phyloP scores from a whole-genome alignment of 805 yeast genomes.

The Lipomyces anomalus region DNA sequence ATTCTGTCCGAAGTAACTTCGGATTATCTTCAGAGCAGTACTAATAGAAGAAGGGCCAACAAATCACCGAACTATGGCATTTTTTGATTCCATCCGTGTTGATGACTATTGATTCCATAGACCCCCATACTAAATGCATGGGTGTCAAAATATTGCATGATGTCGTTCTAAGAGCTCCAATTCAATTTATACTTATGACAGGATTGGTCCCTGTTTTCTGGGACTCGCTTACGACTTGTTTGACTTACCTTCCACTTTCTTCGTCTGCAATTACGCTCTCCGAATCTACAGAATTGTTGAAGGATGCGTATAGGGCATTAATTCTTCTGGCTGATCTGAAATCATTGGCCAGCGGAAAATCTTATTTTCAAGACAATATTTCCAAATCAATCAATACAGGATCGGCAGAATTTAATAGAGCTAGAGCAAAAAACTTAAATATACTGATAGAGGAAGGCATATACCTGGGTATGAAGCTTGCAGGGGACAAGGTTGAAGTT shows the following conservation, averaged over 20 bases:
- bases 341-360: constrained; percentile 11
- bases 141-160: constrained; percentile 6
- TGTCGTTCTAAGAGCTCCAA: constrained; percentile 1
- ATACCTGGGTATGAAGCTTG: constrained; percentile 5
- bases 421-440: constrained; percentile 5
- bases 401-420: background rate
- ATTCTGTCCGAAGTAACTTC: too few species aligned
- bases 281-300: constrained; percentile 8
- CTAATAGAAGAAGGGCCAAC: constrained; percentile 6
- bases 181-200: constrained; percentile 13
- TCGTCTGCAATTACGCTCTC: constrained; percentile 10
- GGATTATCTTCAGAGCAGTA: too few species aligned
- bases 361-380: constrained; percentile 6
- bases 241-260: constrained; percentile 19
- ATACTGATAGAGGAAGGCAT: constrained; percentile 11
- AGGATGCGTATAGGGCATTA: constrained; percentile 6
- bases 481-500: constrained; percentile 16
- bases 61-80: constrained; percentile 11
- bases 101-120: constrained; percentile 10
- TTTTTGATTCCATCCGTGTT: constrained; percentile 16
- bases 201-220: constrained; percentile 18
- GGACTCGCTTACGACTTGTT: constrained; percentile 16
- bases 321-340: constrained; percentile 6
- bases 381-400: background rate
- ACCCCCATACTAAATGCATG: constrained; percentile 9